These are phyloP conservation scores for Silene vulgaris DNA, from an alignment of 179 eudicot species.

Conservation along the genomic window DNA sequence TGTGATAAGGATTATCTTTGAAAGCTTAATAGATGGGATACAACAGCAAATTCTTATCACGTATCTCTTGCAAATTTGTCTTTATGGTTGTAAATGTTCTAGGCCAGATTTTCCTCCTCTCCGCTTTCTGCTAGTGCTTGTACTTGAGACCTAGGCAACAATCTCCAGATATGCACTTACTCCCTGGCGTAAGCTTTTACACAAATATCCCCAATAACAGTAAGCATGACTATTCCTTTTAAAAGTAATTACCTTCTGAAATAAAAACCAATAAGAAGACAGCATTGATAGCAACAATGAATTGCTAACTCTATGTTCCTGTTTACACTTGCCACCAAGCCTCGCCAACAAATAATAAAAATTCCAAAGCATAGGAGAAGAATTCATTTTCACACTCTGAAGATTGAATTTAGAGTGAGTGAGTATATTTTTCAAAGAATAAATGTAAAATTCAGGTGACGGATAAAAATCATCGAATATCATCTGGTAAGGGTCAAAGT, in stretches of 20 bases:
- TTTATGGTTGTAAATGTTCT: not conserved
- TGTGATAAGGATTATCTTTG: not conserved
- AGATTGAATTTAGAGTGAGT: not conserved
- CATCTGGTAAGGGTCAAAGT: not conserved
- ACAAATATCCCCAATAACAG: no score
- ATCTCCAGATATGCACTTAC: no score
- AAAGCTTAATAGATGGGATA: not conserved
- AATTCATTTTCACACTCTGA: not conserved
- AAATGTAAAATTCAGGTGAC: not conserved
- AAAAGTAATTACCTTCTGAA: no score
- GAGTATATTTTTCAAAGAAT: not conserved
- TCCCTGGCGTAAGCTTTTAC: no score
- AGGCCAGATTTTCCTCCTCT: no score
- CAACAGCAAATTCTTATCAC: not conserved
- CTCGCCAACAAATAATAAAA: not conserved
- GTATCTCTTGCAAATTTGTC: not conserved
- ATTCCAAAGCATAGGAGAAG: not conserved
- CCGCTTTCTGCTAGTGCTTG: no score
- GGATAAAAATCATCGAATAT: not conserved
- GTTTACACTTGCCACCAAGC: not conserved
- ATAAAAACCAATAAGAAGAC: not conserved
- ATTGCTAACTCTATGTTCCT: not conserved
- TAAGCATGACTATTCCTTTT: no score
- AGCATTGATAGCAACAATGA: not conserved
- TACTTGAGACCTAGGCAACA: no score